phyloP scores from a whole-genome alignment of 345 rosid genomes.

The Populus nigra region DNA sequence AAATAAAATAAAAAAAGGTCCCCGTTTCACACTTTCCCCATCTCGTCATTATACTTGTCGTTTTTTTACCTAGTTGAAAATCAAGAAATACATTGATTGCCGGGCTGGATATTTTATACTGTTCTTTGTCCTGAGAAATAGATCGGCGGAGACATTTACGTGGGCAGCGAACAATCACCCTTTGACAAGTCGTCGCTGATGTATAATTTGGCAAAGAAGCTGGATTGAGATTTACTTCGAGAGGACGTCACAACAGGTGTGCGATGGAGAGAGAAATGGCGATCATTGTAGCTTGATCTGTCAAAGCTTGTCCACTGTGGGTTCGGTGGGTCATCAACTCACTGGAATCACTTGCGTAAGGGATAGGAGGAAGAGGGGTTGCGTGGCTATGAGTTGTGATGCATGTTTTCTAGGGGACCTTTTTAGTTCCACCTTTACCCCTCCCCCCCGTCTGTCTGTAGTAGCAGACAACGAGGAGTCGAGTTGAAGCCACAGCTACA shows the following conservation, averaged over 20 bases:
- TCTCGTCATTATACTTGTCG: too few species aligned
- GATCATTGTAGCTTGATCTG: neutral
- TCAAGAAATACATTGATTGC: too few species aligned
- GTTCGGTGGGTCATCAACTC: slow-evolving; percentile 6
- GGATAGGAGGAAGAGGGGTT: neutral
- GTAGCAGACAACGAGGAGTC: neutral
- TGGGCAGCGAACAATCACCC: neutral
- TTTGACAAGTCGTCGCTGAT: neutral
- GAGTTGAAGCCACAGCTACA: slow-evolving; percentile 28
- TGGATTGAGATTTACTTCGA: neutral
- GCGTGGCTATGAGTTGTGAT: slow-evolving; percentile 12
- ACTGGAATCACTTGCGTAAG: neutral
- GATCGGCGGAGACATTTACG: too few species aligned
- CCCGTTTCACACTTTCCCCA: too few species aligned
- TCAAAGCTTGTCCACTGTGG: neutral
- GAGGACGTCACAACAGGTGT: neutral
- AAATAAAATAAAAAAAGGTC: too few species aligned
- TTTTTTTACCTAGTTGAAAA: too few species aligned
- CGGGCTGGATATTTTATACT: too few species aligned
- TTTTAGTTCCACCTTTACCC: neutral
- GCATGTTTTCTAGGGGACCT: slow-evolving; percentile 10
- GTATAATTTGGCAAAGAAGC: too few species aligned
- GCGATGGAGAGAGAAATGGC: neutral
- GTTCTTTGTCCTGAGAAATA: too few species aligned
- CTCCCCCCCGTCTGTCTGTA: too few species aligned